phyloP scores from a whole-genome alignment of 2,329 filamentous ascomycete genomes.

The Botryotinia globosa region DNA sequence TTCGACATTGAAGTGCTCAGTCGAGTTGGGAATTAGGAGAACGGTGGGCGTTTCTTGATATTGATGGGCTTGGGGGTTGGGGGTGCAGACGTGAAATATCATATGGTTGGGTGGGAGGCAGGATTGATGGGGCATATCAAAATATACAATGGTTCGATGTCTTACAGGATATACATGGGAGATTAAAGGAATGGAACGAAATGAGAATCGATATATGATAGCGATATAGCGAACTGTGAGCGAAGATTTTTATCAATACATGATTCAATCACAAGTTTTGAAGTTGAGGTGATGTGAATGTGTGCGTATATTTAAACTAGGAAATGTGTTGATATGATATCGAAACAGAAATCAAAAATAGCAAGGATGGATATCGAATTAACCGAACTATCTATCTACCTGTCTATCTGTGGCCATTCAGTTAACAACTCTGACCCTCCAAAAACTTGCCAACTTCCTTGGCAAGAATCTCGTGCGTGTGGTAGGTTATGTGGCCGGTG shows the following conservation, averaged over 20 bases:
- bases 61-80: neutral
- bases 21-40: slow-evolving; percentile 22
- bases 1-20: slow-evolving; percentile 32
- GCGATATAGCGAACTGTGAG: neutral
- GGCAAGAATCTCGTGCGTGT: slow-evolving; percentile 43
- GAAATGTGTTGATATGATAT: neutral
- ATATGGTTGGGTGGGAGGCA: neutral
- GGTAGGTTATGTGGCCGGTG: slow-evolving; percentile 46
- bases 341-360: neutral
- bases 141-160: neutral
- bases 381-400: neutral
- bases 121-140: neutral
- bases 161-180: slow-evolving; percentile 1
- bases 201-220: neutral
- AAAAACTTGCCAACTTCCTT: slow-evolving; percentile 30
- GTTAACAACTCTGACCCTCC: slow-evolving; percentile 4
- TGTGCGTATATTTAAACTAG: neutral
- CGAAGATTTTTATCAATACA: neutral
- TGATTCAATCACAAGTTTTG: neutral
- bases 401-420: neutral
- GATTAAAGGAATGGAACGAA: too few relatives aligned
- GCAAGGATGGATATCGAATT: neutral
- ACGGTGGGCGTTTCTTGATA: slow-evolving; percentile 1
- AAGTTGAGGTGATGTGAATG: neutral
- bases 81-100: neutral